These are phyloP conservation scores for Psilocybe cyanescens DNA, from an alignment of 768 basidiomycete genomes.

Conservation along the genomic window DNA sequence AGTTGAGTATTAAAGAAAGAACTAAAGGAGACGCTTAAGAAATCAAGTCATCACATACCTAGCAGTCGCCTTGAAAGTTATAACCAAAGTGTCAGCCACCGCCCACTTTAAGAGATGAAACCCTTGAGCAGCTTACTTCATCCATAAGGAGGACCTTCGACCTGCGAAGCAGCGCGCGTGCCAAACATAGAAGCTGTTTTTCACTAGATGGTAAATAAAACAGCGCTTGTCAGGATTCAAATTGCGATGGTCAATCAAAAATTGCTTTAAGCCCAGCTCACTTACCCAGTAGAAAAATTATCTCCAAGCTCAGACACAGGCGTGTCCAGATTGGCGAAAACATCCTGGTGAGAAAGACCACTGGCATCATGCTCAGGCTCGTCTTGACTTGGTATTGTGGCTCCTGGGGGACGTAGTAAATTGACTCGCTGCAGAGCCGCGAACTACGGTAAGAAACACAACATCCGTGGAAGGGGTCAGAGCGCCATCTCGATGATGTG, in stretches of 20 bases:
- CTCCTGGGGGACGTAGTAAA: neutral
- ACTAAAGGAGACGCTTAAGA: too few species aligned
- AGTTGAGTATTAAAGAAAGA: too few species aligned
- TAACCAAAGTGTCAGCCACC: neutral
- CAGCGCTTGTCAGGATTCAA: too few species aligned
- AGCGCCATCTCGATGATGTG: too few species aligned
- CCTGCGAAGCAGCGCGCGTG: constrained; percentile 75
- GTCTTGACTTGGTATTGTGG: neutral
- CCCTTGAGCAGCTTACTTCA: constrained; percentile 45
- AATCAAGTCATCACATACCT: constrained; percentile 4
- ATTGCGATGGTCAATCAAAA: too few species aligned
- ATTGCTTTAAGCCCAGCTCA: neutral
- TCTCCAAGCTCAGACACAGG: constrained; percentile 74
- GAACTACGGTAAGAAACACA: neutral
- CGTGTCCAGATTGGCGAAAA: constrained; percentile 45
- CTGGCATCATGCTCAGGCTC: neutral
- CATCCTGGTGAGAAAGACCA: neutral
- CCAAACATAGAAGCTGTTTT: constrained; percentile 86
- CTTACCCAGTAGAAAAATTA: constrained; percentile 68
- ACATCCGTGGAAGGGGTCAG: too few species aligned
- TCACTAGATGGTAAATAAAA: constrained; percentile 33
- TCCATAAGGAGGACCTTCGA: constrained; percentile 84
- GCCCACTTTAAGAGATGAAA: neutral
- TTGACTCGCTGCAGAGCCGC: constrained; percentile 17
- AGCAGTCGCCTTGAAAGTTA: constrained; percentile 18